Base-by-base conservation (phyloP, 2,329 filamentous ascomycete genomes). In the Scolecobasidium constrictum region DNA sequence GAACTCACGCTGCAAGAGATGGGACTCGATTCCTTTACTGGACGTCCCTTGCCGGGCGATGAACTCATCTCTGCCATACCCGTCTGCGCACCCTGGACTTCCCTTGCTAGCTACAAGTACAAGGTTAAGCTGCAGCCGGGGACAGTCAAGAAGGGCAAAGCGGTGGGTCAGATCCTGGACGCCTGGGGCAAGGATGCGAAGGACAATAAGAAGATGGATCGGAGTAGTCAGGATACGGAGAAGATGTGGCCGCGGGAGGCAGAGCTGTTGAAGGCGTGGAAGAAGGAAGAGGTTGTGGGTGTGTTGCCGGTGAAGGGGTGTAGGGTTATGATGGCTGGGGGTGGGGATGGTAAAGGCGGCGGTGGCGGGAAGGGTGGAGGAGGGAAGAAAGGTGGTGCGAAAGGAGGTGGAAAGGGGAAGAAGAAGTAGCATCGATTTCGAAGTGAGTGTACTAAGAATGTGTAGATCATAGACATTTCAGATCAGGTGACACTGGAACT, bases 41-140 rank as follows among this genome's bases (percentile, higher is more conserved):
- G 87, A 13, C 81, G 74, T 1, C 85, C 88, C 0, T 66, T 86
- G 2, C 72, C 79, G 0, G 87, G 86, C 11, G 92, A 98, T 57
- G 86, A 94, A 57, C 81, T 90, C 26, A 63, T 90, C 6, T 71
- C 73, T 35, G 76, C 74, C 1, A 70, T 80, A 38, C 74, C 77
- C 2, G 66, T 81, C 5, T 78, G 75, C 43, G 77, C 77, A 7
- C 77, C 77, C 1, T 81, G 77, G 77, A 64, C 67, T n/a, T 71
- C 77, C 1, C 59, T 81, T 43, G 64, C 69, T 63, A 76, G 75
- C 44, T 84, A 83, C 64, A 95, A 95, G 64, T 96, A 95, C 69
- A 93, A 93, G 62, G 85, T 81, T 42, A 98, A 98, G 68, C 62
- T 98, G 53, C 92, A 96, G 63, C 92, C 92, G 0, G 92, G 92